phyloP scores from a whole-genome alignment of 805 yeast species.

The Priceomyces haplophilus region DNA sequence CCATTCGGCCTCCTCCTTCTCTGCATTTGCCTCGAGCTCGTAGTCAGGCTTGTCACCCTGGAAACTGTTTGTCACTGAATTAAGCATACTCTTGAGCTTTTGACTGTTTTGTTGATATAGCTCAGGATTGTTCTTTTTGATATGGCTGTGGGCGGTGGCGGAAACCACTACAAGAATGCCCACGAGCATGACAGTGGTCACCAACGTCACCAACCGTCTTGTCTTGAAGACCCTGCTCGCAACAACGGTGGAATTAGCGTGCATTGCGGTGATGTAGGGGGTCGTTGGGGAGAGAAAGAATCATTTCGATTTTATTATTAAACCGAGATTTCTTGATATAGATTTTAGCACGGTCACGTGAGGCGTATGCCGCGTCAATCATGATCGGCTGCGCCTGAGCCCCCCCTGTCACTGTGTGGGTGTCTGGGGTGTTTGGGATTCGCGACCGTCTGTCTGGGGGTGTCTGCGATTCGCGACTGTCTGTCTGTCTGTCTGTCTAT shows the following conservation, averaged over 20 bases:
- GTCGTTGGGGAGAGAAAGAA: no score
- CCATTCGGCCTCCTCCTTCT: slow-evolving; percentile 5
- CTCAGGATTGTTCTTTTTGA: slow-evolving; percentile 12
- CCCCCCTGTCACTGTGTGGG: no score
- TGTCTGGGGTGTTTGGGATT: no score
- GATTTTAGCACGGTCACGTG: no score
- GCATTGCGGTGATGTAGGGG: slow-evolving; percentile 5
- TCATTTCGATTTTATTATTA: no score
- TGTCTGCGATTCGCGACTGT: no score
- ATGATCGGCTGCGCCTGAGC: no score
- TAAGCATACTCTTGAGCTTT: slow-evolving; percentile 2
- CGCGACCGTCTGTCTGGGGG: no score
- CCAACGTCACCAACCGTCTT: slow-evolving; percentile 25
- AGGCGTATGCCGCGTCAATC: no score
- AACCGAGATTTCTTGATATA: no score
- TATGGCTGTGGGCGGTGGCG: slow-evolving; percentile 25
- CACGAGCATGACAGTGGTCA: slow-evolving; percentile 21
- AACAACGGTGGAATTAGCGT: slow-evolving; percentile 26
- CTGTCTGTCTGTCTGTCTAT: no score
- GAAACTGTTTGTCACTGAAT: neutral
- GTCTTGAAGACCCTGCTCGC: slow-evolving; percentile 30
- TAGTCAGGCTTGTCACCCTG: slow-evolving; percentile 2
- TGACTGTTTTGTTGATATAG: slow-evolving; percentile 10
- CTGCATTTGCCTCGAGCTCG: slow-evolving; percentile 8
- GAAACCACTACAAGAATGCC: slow-evolving; percentile 26